Conservation (phyloP, 805 yeast genomes). For the Metschnikowia borealis region DNA sequence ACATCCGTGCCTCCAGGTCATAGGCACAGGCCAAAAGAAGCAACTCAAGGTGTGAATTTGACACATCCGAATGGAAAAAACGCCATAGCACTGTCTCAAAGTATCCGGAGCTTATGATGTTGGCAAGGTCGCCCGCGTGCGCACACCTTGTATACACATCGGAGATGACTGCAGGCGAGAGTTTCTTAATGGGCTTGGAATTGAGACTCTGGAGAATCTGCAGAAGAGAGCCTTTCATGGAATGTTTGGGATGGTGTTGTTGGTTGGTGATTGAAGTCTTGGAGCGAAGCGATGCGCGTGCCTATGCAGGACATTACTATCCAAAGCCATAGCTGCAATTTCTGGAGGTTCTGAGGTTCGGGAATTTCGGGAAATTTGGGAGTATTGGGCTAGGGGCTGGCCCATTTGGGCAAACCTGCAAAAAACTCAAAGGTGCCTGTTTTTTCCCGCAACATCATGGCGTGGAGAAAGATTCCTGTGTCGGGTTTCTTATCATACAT, state of each 20-base stretch:
- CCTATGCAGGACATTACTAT: background rate
- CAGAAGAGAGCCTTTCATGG: constrained; percentile 4
- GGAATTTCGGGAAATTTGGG: too few species aligned
- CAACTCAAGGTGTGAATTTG: constrained; percentile 38
- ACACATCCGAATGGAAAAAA: constrained; percentile 35
- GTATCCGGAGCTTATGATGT: constrained; percentile 17
- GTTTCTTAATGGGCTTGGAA: constrained; percentile 9
- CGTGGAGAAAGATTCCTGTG: constrained; percentile 46
- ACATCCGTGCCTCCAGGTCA: constrained; percentile 1
- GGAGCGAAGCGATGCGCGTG: constrained; percentile 4
- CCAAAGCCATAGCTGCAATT: background rate
- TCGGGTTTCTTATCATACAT: constrained; percentile 14
- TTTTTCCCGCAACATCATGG: constrained; percentile 19
- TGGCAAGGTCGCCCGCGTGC: constrained; percentile 6
- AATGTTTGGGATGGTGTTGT: too few species aligned
- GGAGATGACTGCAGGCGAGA: constrained; percentile 8
- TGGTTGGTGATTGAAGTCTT: background rate
- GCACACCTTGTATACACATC: constrained; percentile 9
- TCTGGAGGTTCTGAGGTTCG: too few species aligned
- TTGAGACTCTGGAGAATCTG: constrained; percentile 4
- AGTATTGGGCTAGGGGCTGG: background rate
- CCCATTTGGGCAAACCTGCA: background rate
- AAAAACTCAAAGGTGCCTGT: background rate
- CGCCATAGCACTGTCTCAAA: constrained; percentile 38
- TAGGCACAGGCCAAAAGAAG: constrained; percentile 20